Percentiles rank a stretch among this genome's conserved stretches.
Evolutionary conservation across 441 rosid species (phyloP).

Genomic region (Flueggea neowawraea): DNA sequence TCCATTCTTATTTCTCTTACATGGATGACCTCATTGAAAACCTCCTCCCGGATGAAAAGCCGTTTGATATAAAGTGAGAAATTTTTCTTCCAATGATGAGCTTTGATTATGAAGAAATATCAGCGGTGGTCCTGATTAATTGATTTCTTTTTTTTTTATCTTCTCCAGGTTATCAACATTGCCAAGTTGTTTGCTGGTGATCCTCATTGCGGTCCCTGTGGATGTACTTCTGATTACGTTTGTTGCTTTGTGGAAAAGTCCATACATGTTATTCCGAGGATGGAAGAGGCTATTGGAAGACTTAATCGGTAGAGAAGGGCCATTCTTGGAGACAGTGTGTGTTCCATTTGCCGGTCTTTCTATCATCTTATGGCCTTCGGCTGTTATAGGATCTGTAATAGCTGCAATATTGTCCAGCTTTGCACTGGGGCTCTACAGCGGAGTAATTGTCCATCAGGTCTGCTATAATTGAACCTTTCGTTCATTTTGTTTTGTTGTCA

Average conservation of each 20-base stretch:
- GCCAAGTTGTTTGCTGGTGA: slow-evolving; percentile 63
- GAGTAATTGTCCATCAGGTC: slow-evolving; percentile 84
- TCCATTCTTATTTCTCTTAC: slow-evolving; percentile 85
- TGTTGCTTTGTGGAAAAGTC: slow-evolving; percentile 83
- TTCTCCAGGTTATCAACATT: slow-evolving; percentile 48
- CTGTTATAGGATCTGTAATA: slow-evolving; percentile 61
- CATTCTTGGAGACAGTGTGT: slow-evolving; percentile 82
- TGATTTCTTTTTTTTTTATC: slow-evolving; percentile 9
- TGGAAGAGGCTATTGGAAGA: slow-evolving; percentile 92
- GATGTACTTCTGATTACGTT: slow-evolving; percentile 55
- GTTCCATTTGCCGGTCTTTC: slow-evolving; percentile 94
- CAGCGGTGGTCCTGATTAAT: neutral
- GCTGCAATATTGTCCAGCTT: slow-evolving; percentile 64
- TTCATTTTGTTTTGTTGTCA: neutral
- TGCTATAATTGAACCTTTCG: slow-evolving; percentile 3
- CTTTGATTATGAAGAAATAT: neutral
- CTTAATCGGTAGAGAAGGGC: slow-evolving; percentile 88
- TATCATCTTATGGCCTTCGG: slow-evolving; percentile 81
- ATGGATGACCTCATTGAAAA: slow-evolving; percentile 80
- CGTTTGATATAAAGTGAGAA: slow-evolving; percentile 55
- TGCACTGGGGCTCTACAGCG: slow-evolving; percentile 64
- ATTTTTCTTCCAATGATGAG: neutral
- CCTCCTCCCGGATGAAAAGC: slow-evolving; percentile 44
- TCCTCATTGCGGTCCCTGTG: slow-evolving; percentile 57
- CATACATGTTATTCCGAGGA: slow-evolving; percentile 77